Base-by-base conservation (phyloP, 768 basidiomycete genomes). In the Tylopilus intermedius region DNA sequence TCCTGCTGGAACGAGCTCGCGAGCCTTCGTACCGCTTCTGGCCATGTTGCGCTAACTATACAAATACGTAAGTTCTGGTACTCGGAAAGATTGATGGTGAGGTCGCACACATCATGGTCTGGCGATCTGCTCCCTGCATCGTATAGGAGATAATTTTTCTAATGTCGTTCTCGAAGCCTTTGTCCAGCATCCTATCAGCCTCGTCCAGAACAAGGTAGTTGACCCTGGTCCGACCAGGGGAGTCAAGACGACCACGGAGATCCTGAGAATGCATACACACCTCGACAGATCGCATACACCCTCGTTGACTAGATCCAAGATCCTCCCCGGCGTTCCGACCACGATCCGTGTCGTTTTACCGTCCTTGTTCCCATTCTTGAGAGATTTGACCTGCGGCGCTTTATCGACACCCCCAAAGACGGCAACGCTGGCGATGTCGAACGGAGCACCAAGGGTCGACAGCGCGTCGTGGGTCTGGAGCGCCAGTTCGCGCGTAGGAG, bases 131-230 rank as follows among this genome's bases (percentile, higher is more conserved):
- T 33, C 79, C 76, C 64, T 81, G 81, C 72, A 84, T 79, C 2
- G 86, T 83, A 51, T 78, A 74, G 8, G 80, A 83, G 56, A 98
- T 94, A 64, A 99, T 98, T 54, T 77, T 81, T 48, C 92, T 77
- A 54, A 98, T 96, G 66, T 97, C 96, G 62, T 98, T 96, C 68
- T 99, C 96, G 67, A 99, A 99, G 0, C 95, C 96, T 69, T 88
- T 93, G 68, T 98, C 96, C 46, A 99, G 76, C 95, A 97, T 97
- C 47, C 95, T 29, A 29, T 29, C 29, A 29, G 29, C 29, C 29
- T 29, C 29, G 29, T 29, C 29, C 29, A 29, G 29, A 29, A 29
- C 29, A 8, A 29, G 29, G 29, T 29, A 29, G 8, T 29, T 29
- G 29, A 29, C 29, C 29, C 29, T 29, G 29, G 29, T 5, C 8